Evolutionary conservation across 331 rosid genomes (phyloP).

Genomic region (Quercus tomentella): DNA sequence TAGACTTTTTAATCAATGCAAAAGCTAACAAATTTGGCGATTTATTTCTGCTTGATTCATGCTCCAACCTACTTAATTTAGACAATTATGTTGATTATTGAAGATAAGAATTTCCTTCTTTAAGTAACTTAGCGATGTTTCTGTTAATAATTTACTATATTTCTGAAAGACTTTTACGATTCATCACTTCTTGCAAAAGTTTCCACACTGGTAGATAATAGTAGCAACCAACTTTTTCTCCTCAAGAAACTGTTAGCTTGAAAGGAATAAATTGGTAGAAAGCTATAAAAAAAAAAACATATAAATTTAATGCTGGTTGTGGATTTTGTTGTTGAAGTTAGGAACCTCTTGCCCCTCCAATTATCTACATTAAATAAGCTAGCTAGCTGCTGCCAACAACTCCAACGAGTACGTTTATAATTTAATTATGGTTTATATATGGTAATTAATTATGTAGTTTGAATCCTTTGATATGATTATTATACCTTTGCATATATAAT

Average conservation of each 20-base stretch:
- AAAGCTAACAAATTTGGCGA: constrained; percentile 25
- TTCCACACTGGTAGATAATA: constrained; percentile 32
- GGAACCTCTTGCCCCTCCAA: background rate
- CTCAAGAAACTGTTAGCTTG: constrained; percentile 33
- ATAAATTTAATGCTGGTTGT: constrained; percentile 2
- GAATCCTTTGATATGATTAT: no score
- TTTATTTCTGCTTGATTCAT: background rate
- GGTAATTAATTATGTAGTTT: no score
- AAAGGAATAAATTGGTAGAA: background rate
- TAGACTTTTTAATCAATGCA: constrained; percentile 15
- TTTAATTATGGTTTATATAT: no score
- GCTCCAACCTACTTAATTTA: no score
- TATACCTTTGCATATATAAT: no score
- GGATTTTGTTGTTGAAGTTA: constrained; percentile 24
- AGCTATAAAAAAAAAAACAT: no score
- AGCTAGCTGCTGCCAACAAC: constrained; percentile 2
- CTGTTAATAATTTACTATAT: background rate
- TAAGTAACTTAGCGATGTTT: background rate
- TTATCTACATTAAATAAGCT: background rate
- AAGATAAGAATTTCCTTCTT: background rate
- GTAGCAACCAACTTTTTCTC: constrained; percentile 24
- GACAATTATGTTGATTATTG: background rate
- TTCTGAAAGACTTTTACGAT: background rate
- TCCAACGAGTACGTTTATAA: background rate
- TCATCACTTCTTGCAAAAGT: constrained; percentile 20